phyloP scores from a whole-genome alignment of 2,329 filamentous ascomycete species.

The Phoma sp. region DNA sequence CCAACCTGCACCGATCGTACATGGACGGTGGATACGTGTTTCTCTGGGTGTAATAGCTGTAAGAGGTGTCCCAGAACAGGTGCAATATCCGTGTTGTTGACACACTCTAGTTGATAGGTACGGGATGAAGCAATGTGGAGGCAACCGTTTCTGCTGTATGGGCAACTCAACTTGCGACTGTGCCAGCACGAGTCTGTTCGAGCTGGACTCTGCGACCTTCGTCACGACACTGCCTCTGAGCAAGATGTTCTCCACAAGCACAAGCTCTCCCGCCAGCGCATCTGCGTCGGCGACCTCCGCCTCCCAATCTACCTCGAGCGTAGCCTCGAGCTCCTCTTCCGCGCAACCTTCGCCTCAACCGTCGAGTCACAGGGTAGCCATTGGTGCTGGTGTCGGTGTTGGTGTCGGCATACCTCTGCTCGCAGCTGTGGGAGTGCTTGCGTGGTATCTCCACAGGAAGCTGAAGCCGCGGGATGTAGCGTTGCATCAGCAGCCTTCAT shows the following conservation, averaged over 20 bases:
- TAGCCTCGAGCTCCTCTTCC: neutral
- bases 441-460: constrained; percentile 2
- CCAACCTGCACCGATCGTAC: constrained; percentile 13
- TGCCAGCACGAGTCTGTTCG: constrained; percentile 6
- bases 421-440: neutral
- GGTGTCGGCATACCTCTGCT: constrained; percentile 10
- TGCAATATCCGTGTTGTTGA: neutral
- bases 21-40: constrained; percentile 7
- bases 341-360: neutral
- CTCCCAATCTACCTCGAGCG: neutral
- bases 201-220: constrained; percentile 11
- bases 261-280: neutral
- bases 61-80: neutral
- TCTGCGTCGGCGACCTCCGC: constrained; percentile 4
- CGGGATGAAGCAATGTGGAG: constrained; percentile 13
- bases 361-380: neutral
- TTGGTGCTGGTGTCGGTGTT: constrained; percentile 8
- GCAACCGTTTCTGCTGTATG: constrained; percentile 12
- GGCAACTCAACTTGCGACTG: constrained; percentile 8
- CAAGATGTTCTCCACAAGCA: neutral
- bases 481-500: neutral
- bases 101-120: neutral
- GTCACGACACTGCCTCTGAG: constrained; percentile 12
- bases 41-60: constrained; percentile 12
- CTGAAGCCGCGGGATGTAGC: neutral